Conservation (phyloP, 371 early-diverging fungal genomes). For the Umbelopsis sp. region DNA sequence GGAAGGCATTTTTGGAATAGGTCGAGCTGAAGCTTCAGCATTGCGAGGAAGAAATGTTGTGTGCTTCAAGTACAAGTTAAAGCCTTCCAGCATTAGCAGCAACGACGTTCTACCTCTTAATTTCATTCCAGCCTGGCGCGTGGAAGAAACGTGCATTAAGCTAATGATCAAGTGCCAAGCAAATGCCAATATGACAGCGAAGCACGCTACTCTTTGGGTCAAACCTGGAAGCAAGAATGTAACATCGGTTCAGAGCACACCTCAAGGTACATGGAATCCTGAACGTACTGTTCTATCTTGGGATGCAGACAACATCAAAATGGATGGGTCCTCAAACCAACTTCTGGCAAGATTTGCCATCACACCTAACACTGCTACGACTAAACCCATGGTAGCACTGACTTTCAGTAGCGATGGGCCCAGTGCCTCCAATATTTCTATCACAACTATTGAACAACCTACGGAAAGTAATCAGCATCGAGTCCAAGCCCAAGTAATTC, state of each 20-base stretch:
- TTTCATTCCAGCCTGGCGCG: constrained; percentile 9
- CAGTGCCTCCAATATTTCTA: not conserved
- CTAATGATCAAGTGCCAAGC: constrained; percentile 4
- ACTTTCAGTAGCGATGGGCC: not conserved
- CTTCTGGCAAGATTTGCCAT: constrained; percentile 1
- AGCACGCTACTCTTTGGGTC: not conserved
- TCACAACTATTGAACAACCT: not conserved
- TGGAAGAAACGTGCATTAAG: constrained; percentile 1
- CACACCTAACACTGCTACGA: not conserved
- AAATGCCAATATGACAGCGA: not conserved
- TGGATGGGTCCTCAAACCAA: not conserved
- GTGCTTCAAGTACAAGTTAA: constrained; percentile 11
- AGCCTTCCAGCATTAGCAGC: not conserved
- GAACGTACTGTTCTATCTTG: constrained; percentile 10
- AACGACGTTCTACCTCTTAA: not conserved
- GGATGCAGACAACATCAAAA: not conserved
- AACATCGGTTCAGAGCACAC: constrained; percentile 2
- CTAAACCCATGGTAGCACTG: constrained; percentile 9
- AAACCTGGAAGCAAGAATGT: constrained; percentile 2
- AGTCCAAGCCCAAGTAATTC: not conserved
- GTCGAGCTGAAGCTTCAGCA: not conserved
- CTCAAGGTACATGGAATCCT: constrained; percentile 11
- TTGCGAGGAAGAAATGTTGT: constrained; percentile 6
- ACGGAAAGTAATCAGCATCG: not conserved
- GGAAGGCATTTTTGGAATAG: not conserved